Conservation (phyloP, 2,329 filamentous ascomycete genomes). For the Ceratocystis albifundus region DNA sequence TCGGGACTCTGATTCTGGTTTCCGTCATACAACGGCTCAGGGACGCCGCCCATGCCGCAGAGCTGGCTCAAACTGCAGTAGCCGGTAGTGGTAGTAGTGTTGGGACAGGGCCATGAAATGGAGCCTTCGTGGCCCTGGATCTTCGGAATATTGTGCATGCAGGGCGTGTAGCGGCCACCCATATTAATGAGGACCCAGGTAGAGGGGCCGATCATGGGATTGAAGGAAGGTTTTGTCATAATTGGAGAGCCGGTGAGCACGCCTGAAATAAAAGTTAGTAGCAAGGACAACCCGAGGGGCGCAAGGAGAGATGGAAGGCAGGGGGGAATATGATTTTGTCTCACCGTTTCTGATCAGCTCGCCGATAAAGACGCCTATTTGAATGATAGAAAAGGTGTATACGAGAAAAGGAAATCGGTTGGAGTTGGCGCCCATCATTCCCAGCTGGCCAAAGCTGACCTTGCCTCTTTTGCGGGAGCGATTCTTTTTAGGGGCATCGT, state of each 20-base stretch:
- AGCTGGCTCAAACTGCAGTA: constrained; percentile 64
- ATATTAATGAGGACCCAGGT: constrained; percentile 88
- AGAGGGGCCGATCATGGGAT: constrained; percentile 94
- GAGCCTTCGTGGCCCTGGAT: constrained; percentile 43
- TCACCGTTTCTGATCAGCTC: constrained; percentile 76
- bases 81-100: constrained; percentile 51
- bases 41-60: constrained; percentile 72
- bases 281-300: not conserved
- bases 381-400: constrained; percentile 64
- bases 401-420: constrained; percentile 65
- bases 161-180: constrained; percentile 83
- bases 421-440: constrained; percentile 46
- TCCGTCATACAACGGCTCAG: constrained; percentile 51
- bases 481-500: constrained; percentile 40
- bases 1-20: constrained; percentile 41
- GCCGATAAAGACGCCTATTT: constrained; percentile 76
- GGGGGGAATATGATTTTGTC: constrained; percentile 25
- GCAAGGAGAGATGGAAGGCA: constrained; percentile 19
- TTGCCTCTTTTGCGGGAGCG: constrained; percentile 32
- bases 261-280: constrained; percentile 34
- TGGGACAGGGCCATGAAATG: constrained; percentile 68
- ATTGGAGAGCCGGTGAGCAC: constrained; percentile 68
- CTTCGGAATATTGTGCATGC: constrained; percentile 73
- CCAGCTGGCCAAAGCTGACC: constrained; percentile 46
- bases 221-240: constrained; percentile 73